Conservation (phyloP, 2,329 filamentous ascomycete genomes). For the Cercospora brassicicola region DNA sequence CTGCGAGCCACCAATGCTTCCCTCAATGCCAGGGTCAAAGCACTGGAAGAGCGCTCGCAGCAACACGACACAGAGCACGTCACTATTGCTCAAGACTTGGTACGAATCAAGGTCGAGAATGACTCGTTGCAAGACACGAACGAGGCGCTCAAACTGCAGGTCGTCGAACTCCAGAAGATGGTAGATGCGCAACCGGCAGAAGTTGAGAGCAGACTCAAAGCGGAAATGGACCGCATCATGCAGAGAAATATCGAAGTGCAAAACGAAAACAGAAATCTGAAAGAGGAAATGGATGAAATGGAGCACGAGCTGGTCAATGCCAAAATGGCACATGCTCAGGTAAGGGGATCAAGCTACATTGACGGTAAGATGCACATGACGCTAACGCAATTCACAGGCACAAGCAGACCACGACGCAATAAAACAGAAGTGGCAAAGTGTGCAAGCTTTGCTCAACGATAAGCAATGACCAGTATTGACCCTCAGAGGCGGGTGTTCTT, state of each 20-base stretch:
- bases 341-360: slow-evolving; percentile 51
- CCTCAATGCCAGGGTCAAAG: slow-evolving; percentile 74
- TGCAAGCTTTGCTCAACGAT: slow-evolving; percentile 47
- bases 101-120: slow-evolving; percentile 90
- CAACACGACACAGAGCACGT: slow-evolving; percentile 89
- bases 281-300: slow-evolving; percentile 87
- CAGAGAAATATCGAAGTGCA: slow-evolving; percentile 89
- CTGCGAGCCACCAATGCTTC: slow-evolving; percentile 67
- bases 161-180: slow-evolving; percentile 78
- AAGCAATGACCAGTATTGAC: slow-evolving; percentile 12
- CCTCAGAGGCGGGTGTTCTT: not conserved
- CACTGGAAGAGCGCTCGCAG: slow-evolving; percentile 83
- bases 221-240: slow-evolving; percentile 89
- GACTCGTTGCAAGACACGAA: slow-evolving; percentile 86
- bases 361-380: not conserved
- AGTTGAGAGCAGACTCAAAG: slow-evolving; percentile 72
- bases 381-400: slow-evolving; percentile 40
- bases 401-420: slow-evolving; percentile 51
- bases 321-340: slow-evolving; percentile 94
- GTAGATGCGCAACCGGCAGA: slow-evolving; percentile 88
- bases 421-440: slow-evolving; percentile 52
- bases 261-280: slow-evolving; percentile 82
- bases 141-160: slow-evolving; percentile 80
- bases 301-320: slow-evolving; percentile 89
- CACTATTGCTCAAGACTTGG: slow-evolving; percentile 83